Evolutionary conservation across 139 green algal species (phyloP).

Genomic region (Parachlorella kessleri): DNA sequence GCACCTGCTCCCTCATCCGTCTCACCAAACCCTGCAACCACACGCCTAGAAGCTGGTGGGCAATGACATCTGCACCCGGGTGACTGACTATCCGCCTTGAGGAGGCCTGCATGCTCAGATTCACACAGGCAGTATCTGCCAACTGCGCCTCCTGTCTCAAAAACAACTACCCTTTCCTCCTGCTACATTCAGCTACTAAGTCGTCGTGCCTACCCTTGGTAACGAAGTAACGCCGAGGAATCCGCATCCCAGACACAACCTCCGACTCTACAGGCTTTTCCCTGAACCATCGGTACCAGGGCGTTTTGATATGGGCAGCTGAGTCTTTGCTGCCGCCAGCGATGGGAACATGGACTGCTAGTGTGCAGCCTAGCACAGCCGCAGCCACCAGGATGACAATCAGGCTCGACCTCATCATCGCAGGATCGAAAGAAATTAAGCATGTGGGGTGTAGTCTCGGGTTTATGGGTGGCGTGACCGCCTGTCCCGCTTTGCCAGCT

Average conservation of each 20-base stretch:
- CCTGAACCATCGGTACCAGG: too few relatives aligned
- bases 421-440: too few relatives aligned
- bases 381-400: too few relatives aligned
- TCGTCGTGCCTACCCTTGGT: not conserved
- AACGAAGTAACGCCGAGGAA: constrained; percentile 14
- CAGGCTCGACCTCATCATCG: too few relatives aligned
- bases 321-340: too few relatives aligned
- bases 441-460: too few relatives aligned
- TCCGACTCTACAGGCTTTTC: too few relatives aligned
- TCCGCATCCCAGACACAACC: not conserved
- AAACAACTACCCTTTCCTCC: not conserved
- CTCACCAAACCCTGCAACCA: constrained; percentile 5
- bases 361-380: too few relatives aligned
- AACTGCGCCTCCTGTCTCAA: not conserved
- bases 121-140: not conserved
- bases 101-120: not conserved
- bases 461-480: too few relatives aligned
- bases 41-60: not conserved
- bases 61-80: not conserved
- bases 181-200: not conserved
- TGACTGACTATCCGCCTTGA: not conserved
- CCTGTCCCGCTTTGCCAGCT: too few relatives aligned
- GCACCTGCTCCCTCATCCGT: constrained; percentile 7
- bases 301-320: too few relatives aligned
- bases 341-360: too few relatives aligned